phyloP scores from a whole-genome alignment of 352 stramenopile genomes.

The Phytophthora syringae region DNA sequence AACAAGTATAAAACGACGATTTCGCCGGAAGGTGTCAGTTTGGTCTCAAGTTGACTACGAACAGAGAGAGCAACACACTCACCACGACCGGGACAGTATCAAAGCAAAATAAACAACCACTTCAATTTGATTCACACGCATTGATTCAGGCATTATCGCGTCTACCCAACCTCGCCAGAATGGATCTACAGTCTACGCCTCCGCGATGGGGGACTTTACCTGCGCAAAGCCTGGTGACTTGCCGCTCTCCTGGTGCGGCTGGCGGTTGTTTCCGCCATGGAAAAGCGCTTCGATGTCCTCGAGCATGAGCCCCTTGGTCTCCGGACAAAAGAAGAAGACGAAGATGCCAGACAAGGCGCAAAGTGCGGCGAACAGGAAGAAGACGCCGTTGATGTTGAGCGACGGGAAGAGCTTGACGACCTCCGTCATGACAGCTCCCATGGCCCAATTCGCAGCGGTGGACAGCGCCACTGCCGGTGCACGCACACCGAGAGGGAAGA shows the following conservation, averaged over 20 bases:
- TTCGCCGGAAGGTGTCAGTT: too few species aligned
- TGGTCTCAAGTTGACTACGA: too few species aligned
- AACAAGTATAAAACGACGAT: too few species aligned
- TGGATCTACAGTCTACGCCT: neutral
- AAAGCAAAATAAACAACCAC: neutral
- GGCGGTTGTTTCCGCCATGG: constrained; percentile 8
- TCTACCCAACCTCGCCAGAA: neutral
- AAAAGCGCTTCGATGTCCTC: constrained; percentile 38
- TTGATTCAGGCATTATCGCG: neutral
- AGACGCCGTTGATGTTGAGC: too few species aligned
- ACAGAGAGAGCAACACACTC: too few species aligned
- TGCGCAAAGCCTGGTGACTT: constrained; percentile 12
- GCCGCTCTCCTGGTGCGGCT: neutral
- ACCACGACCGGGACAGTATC: too few species aligned
- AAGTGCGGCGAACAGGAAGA: too few species aligned
- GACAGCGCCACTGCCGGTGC: constrained; percentile 9
- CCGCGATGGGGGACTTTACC: constrained; percentile 5
- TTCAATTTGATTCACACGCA: neutral
- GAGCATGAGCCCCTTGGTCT: constrained; percentile 28
- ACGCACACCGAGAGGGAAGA: constrained; percentile 1
- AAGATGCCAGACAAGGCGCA: too few species aligned
- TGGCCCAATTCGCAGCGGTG: constrained; percentile 18
- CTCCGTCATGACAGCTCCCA: constrained; percentile 14
- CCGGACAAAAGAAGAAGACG: too few species aligned
- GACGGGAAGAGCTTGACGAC: too few species aligned